Percentiles rank a stretch among this genome's conserved stretches.
phyloP scores from a whole-genome alignment of 495 filamentous ascomycete species.

The Cenococcum geophilum region DNA sequence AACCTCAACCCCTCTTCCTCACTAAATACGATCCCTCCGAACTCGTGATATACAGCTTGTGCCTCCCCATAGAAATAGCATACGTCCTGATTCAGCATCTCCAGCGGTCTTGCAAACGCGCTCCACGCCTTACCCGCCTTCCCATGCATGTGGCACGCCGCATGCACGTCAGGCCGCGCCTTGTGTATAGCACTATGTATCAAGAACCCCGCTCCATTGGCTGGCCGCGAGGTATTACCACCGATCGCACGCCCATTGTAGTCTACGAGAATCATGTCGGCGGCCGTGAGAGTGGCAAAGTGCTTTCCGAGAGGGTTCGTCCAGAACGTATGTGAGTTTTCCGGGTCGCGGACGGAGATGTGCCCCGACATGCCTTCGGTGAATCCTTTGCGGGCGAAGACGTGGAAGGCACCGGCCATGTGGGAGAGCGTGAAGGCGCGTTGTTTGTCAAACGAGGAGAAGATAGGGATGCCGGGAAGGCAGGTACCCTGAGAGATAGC shows the following conservation, averaged over 20 bases:
- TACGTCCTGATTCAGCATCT: conserved; percentile 43
- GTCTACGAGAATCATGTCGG: conserved; percentile 41
- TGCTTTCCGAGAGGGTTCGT: conserved; percentile 46
- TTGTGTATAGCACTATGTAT: conserved; percentile 41
- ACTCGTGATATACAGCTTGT: conserved; percentile 39
- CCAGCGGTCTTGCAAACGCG: conserved; percentile 36
- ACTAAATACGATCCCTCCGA: conserved; percentile 38
- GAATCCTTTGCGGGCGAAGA: conserved; percentile 53
- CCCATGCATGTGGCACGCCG: conserved; percentile 39
- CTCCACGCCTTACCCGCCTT: conserved; percentile 39
- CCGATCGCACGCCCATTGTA: conserved; percentile 38
- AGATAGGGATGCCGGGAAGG: conserved; percentile 35
- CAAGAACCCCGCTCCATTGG: conserved; percentile 40
- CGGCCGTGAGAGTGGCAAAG: conserved; percentile 37
- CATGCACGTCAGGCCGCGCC: conserved; percentile 38
- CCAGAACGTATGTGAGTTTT: conserved; percentile 58
- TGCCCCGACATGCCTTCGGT: conserved; percentile 62
- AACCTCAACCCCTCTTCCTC: conserved; percentile 38
- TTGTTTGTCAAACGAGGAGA: conserved; percentile 34
- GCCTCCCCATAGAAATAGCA: conserved; percentile 40
- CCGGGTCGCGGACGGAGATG: conserved; percentile 59
- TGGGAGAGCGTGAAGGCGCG: conserved; percentile 48
- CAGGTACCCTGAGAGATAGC: conserved; percentile 37
- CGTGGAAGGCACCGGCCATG: conserved; percentile 55
- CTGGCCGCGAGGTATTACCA: conserved; percentile 37